Conservation (phyloP, 345 rosid species). For the Eucalyptus rudis region DNA sequence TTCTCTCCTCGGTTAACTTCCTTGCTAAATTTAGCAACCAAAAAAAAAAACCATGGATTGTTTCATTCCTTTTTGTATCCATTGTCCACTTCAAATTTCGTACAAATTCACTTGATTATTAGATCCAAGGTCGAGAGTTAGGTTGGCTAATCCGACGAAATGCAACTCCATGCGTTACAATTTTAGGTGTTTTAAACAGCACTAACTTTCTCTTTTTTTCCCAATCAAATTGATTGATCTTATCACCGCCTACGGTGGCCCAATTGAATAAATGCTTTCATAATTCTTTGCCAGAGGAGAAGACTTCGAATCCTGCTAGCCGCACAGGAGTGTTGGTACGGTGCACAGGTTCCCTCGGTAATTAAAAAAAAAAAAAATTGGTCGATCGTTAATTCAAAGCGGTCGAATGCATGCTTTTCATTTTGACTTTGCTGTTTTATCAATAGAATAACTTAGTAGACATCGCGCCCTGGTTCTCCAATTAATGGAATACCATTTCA, state of each 20-base stretch:
- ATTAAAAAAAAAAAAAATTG: too few relatives aligned
- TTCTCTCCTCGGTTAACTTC: not conserved
- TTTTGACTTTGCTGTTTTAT: not conserved
- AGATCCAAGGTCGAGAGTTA: not conserved
- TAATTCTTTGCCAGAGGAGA: too few relatives aligned
- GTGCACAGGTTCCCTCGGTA: too few relatives aligned
- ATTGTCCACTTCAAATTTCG: not conserved
- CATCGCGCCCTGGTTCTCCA: not conserved
- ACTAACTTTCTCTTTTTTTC: too few relatives aligned
- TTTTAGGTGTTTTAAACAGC: too few relatives aligned
- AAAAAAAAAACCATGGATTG: not conserved
- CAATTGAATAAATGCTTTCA: too few relatives aligned
- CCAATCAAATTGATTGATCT: not conserved
- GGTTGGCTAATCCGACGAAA: not conserved
- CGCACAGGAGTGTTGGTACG: too few relatives aligned
- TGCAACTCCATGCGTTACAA: too few relatives aligned
- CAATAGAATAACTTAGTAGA: not conserved
- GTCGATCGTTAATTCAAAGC: not conserved
- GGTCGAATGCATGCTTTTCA: not conserved
- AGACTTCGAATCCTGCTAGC: too few relatives aligned
- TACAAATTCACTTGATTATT: not conserved
- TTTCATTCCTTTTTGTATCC: not conserved
- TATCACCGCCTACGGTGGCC: too few relatives aligned
- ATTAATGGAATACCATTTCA: not conserved
- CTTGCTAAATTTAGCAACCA: not conserved